A percentile compares a stretch with the other conserved stretches of the same genome.
Evolutionary conservation across 345 rosid genomes (phyloP).

Genomic region (Lenwebbia sp.): DNA sequence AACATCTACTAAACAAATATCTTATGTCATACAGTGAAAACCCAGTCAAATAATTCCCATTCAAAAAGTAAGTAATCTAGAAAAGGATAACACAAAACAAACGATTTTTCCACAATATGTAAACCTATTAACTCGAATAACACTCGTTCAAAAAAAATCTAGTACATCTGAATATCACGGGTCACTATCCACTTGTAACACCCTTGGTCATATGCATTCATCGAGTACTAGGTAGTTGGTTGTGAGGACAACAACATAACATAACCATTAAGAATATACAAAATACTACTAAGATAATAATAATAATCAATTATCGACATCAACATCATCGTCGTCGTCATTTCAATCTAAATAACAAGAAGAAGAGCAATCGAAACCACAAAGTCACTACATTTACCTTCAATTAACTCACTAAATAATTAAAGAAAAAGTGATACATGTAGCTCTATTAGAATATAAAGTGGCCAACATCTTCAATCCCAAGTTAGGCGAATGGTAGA

Average conservation of each 20-base stretch:
- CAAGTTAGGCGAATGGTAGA: neutral
- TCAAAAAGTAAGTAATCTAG: neutral
- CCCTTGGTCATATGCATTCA: neutral
- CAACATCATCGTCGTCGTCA: rapidly evolving
- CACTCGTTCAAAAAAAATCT: too few relatives aligned
- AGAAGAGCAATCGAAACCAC: neutral
- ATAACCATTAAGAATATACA: neutral
- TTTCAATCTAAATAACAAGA: neutral
- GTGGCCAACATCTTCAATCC: neutral
- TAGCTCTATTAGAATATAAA: neutral
- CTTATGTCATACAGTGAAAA: neutral
- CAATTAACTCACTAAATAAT: neutral
- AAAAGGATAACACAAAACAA: neutral
- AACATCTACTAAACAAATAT: neutral
- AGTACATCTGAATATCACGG: too few relatives aligned
- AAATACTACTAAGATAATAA: too few relatives aligned
- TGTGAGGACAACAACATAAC: neutral
- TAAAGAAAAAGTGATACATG: neutral
- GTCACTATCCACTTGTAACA: neutral
- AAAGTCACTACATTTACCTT: neutral
- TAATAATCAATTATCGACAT: neutral
- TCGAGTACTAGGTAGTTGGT: neutral
- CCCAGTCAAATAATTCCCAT: neutral
- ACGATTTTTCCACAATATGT: neutral
- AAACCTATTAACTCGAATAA: neutral